phyloP scores from a whole-genome alignment of 2,329 filamentous ascomycete species.

The Xylaria sp. region DNA sequence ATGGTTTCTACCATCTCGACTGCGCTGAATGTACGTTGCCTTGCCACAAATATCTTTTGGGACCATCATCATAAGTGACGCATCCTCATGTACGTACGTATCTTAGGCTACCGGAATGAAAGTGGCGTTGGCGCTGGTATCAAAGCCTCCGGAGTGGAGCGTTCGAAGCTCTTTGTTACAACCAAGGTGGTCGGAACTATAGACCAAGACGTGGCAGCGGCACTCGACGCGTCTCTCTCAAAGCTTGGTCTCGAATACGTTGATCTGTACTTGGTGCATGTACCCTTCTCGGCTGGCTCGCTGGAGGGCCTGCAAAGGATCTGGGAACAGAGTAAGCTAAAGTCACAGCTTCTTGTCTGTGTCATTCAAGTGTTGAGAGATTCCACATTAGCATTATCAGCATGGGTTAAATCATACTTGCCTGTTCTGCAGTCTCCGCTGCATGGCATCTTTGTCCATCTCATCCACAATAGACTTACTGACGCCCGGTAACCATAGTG shows the following conservation, averaged over 20 bases:
- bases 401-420: neutral
- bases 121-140: slow-evolving; percentile 77
- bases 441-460: neutral
- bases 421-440: neutral
- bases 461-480: neutral
- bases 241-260: slow-evolving; percentile 76
- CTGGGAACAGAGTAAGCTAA: slow-evolving; percentile 59
- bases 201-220: slow-evolving; percentile 57
- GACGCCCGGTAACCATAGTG: slow-evolving; percentile 46
- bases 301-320: slow-evolving; percentile 64
- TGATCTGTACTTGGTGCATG: slow-evolving; percentile 75
- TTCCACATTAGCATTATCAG: neutral
- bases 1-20: slow-evolving; percentile 78
- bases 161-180: slow-evolving; percentile 75
- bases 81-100: neutral
- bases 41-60: neutral
- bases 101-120: slow-evolving; percentile 71
- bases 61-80: neutral
- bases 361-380: neutral
- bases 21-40: slow-evolving; percentile 72
- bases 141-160: slow-evolving; percentile 71
- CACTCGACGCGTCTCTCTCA: slow-evolving; percentile 69
- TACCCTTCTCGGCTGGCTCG: slow-evolving; percentile 67
- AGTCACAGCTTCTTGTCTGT: neutral
- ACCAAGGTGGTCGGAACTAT: slow-evolving; percentile 64